A percentile compares a stretch with the other conserved stretches of the same genome.
Evolutionary conservation across 192 early-diverging fungal genomes (phyloP).

Genomic region (Coemansia sp.): DNA sequence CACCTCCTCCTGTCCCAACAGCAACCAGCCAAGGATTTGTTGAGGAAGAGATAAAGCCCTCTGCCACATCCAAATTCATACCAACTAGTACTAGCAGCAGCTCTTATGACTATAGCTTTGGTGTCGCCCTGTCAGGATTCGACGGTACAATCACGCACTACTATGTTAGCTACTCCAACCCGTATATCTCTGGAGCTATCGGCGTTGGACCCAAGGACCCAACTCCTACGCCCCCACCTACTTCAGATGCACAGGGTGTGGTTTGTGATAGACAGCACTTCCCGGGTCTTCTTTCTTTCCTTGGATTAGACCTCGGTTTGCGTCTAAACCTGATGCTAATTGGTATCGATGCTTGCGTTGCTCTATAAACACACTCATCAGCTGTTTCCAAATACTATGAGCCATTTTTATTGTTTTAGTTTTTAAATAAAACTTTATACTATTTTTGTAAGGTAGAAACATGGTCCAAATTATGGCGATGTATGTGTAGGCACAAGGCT

Average conservation of each 20-base stretch:
- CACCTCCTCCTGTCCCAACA: background rate
- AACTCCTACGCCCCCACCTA: slow-evolving; percentile 10
- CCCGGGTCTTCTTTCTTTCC: slow-evolving; percentile 28
- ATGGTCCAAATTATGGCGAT: no score
- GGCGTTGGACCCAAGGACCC: slow-evolving; percentile 28
- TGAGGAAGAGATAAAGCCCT: background rate
- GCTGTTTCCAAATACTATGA: no score
- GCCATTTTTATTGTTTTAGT: no score
- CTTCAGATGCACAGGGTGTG: slow-evolving; percentile 3
- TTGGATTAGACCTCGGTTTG: slow-evolving; percentile 27
- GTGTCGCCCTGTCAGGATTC: slow-evolving; percentile 32
- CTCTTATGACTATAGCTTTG: slow-evolving; percentile 34
- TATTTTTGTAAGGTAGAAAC: no score
- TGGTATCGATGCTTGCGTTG: slow-evolving; percentile 40
- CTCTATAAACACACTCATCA: no score
- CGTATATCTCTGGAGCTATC: slow-evolving; percentile 34
- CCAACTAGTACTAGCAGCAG: slow-evolving; percentile 5
- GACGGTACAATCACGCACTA: slow-evolving; percentile 40
- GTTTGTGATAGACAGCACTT: slow-evolving; percentile 27
- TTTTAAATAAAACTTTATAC: no score
- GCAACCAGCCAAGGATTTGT: background rate
- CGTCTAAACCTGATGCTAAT: slow-evolving; percentile 30
- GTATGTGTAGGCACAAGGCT: no score
- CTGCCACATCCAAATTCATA: no score
- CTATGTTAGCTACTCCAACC: slow-evolving; percentile 46